Conservation (phyloP, 2,329 filamentous ascomycete species). For the Epicoccum nigrum region DNA sequence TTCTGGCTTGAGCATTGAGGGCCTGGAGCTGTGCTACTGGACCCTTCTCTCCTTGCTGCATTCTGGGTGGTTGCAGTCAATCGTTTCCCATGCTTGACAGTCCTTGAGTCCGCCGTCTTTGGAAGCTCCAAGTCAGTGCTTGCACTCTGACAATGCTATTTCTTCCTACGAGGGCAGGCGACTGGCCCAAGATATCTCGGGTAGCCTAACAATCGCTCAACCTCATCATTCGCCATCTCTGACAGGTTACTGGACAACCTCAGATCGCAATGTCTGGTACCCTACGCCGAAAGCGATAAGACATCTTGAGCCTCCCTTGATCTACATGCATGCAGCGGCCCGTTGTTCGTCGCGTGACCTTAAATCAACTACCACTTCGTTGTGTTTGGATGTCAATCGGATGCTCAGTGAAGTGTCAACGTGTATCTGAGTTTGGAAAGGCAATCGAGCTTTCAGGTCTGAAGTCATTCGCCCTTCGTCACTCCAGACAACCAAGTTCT, state of each 20-base stretch:
- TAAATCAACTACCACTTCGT: not conserved
- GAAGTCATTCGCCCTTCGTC: no score
- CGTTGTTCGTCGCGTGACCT: constrained; percentile 8
- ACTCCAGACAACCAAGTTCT: not conserved
- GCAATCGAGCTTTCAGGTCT: no score
- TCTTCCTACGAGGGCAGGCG: not conserved
- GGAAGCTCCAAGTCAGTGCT: no score
- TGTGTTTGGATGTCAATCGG: no score
- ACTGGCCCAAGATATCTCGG: not conserved
- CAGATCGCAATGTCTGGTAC: not conserved
- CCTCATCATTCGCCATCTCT: not conserved
- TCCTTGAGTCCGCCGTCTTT: no score
- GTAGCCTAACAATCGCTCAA: not conserved
- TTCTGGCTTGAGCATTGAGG: constrained; percentile 1
- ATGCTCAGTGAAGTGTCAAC: no score
- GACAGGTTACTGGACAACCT: not conserved
- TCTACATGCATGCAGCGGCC: constrained; percentile 19
- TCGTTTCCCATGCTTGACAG: no score
- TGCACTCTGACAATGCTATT: no score
- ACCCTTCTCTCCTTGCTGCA: no score
- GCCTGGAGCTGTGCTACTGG: no score
- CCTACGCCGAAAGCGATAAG: constrained; percentile 8
- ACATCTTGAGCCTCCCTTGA: constrained; percentile 4
- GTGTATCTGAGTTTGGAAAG: no score
- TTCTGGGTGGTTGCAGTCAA: no score